Evolutionary conservation across 2,329 filamentous ascomycete species (phyloP).

Genomic region (Epicoccum sorghinum): DNA sequence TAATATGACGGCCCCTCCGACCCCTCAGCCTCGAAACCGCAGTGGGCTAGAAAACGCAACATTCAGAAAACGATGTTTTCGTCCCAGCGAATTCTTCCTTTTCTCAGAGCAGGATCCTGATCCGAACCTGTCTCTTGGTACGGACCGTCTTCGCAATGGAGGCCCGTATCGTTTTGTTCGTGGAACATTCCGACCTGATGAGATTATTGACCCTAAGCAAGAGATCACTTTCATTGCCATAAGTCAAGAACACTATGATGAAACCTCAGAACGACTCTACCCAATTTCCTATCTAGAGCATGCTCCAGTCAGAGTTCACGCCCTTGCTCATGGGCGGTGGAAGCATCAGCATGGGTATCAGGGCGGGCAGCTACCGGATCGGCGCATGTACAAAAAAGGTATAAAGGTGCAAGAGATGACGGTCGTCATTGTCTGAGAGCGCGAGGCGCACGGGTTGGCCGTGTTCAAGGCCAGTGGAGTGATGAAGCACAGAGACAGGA

Average conservation of each 20-base stretch:
- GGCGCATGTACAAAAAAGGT: background rate
- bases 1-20: background rate
- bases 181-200: constrained; percentile 27
- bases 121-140: background rate
- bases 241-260: constrained; percentile 21
- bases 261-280: no score
- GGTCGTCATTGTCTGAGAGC: background rate
- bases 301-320: no score
- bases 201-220: constrained; percentile 23
- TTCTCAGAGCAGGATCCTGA: constrained; percentile 19
- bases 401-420: background rate
- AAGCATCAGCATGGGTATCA: background rate
- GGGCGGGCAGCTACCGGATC: background rate
- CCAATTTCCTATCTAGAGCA: no score
- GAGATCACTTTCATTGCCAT: constrained; percentile 32
- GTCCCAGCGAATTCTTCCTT: constrained; percentile 23
- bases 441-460: no score
- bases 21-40: background rate
- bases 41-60: constrained; percentile 1
- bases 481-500: no score
- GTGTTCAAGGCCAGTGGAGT: no score
- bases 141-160: background rate
- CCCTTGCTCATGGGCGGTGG: no score
- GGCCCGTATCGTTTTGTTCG: constrained; percentile 18
- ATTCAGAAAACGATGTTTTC: constrained; percentile 18